phyloP scores from a whole-genome alignment of 2,329 filamentous ascomycete genomes.

The Colletotrichum nymphaeae region DNA sequence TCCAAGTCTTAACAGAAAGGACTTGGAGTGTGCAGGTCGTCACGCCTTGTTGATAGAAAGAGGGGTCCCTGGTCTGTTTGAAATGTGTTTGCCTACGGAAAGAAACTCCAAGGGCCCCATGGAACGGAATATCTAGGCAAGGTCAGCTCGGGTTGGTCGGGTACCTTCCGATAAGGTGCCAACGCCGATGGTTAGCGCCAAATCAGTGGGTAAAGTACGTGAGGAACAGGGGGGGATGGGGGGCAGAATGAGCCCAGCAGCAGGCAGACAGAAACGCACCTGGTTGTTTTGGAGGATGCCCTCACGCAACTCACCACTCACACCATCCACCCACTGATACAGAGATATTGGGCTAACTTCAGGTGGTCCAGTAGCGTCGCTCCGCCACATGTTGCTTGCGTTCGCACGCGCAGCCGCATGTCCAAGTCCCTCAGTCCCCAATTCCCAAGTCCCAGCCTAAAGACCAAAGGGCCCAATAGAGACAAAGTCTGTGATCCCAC shows the following conservation, averaged over 20 bases:
- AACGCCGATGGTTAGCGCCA: neutral
- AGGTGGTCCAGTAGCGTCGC: slow-evolving; percentile 25
- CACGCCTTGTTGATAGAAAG: slow-evolving; percentile 13
- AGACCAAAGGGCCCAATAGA: neutral
- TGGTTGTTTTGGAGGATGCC: neutral
- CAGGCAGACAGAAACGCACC: slow-evolving; percentile 30
- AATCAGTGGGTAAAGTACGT: slow-evolving; percentile 1
- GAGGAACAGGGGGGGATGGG: neutral
- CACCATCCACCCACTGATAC: too few relatives aligned
- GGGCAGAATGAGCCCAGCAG: neutral
- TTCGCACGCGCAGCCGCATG: slow-evolving; percentile 1
- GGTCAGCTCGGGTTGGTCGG: slow-evolving; percentile 8
- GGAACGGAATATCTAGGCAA: slow-evolving; percentile 21
- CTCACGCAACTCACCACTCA: too few relatives aligned
- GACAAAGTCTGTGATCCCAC: neutral
- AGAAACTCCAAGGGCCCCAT: too few relatives aligned
- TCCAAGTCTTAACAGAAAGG: neutral
- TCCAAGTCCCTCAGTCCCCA: neutral
- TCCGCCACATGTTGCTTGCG: slow-evolving; percentile 27
- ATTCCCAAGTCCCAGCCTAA: neutral
- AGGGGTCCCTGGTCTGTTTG: slow-evolving; percentile 18
- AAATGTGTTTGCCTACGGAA: neutral
- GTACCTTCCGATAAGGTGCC: slow-evolving; percentile 21
- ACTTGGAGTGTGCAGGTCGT: neutral
- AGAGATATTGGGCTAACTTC: neutral